Evolutionary conservation across 1,284 basidiomycete species (phyloP).

Genomic region (Cutaneotrichosporon daszewskae): DNA sequence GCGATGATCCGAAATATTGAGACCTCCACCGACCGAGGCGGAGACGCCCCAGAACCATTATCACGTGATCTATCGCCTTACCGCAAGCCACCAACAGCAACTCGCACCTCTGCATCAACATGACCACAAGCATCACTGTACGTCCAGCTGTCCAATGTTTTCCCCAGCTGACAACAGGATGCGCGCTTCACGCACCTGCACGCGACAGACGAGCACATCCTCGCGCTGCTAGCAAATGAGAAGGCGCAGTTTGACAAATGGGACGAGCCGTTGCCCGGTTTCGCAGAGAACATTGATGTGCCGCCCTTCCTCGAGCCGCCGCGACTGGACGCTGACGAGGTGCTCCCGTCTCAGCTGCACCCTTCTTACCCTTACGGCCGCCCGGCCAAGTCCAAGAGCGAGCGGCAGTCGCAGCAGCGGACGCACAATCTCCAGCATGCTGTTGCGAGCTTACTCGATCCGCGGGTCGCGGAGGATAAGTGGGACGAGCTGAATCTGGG

Average conservation of each 20-base stretch:
- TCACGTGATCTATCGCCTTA: too few relatives aligned
- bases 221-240: constrained; percentile 35
- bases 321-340: constrained; percentile 38
- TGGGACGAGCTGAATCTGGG: constrained; percentile 37
- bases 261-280: constrained; percentile 41
- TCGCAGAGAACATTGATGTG: constrained; percentile 32
- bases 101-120: constrained; percentile 3
- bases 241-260: constrained; percentile 34
- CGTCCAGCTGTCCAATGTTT: constrained; percentile 1
- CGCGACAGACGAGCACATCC: constrained; percentile 29
- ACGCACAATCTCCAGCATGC: constrained; percentile 20
- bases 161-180: constrained; percentile 25
- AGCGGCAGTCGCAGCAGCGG: constrained; percentile 2
- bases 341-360: constrained; percentile 35
- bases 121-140: constrained; percentile 32
- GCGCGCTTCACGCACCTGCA: constrained; percentile 42
- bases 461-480: constrained; percentile 19
- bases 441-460: constrained; percentile 2
- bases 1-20: neutral
- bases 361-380: constrained; percentile 41
- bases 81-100: constrained; percentile 1
- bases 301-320: constrained; percentile 29
- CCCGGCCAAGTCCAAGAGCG: constrained; percentile 7
- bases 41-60: neutral
- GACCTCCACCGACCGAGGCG: neutral